Percentiles rank a stretch among this genome's conserved stretches.
Conservation (phyloP, 345 rosid genomes). For the Rhizophora mangle region DNA sequence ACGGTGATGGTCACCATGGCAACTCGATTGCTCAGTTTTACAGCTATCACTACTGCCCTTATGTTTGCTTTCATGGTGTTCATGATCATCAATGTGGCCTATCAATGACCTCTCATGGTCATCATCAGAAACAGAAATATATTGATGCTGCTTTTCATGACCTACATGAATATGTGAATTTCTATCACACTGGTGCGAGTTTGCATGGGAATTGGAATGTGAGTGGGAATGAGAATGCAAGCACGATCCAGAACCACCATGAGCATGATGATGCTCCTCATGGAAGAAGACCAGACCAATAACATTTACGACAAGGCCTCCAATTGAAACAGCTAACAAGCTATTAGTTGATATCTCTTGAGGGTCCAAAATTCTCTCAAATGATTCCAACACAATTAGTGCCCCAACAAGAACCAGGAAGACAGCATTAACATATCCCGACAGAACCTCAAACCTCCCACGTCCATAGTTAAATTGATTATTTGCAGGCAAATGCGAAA, state of each 20-base stretch:
- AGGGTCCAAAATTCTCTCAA: conserved; percentile 96
- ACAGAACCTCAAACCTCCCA: conserved; percentile 90
- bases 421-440: conserved; percentile 93
- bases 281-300: conserved; percentile 91
- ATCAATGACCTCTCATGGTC: conserved; percentile 33
- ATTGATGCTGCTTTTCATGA: conserved; percentile 38
- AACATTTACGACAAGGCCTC: conserved; percentile 84
- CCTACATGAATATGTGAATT: conserved; percentile 37
- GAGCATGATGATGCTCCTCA: conserved; percentile 99
- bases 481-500: conserved; percentile 87
- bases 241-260: conserved; percentile 72
- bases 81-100: conserved; percentile 27
- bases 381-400: conserved; percentile 82
- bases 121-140: conserved; percentile 34
- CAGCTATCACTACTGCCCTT: background rate
- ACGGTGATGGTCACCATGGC: conserved; percentile 28
- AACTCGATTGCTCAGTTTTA: background rate
- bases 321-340: conserved; percentile 77
- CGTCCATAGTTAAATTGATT: conserved; percentile 91
- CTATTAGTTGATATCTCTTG: conserved; percentile 89
- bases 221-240: conserved; percentile 60
- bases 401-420: conserved; percentile 86
- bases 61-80: conserved; percentile 13
- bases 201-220: conserved; percentile 35
- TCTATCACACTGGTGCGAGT: conserved; percentile 25